Evolutionary conservation across 495 filamentous ascomycete species (phyloP), one percentile per base, ranked within the genome.

Genomic region (Lasiosphaeriaceae sp.): DNA sequence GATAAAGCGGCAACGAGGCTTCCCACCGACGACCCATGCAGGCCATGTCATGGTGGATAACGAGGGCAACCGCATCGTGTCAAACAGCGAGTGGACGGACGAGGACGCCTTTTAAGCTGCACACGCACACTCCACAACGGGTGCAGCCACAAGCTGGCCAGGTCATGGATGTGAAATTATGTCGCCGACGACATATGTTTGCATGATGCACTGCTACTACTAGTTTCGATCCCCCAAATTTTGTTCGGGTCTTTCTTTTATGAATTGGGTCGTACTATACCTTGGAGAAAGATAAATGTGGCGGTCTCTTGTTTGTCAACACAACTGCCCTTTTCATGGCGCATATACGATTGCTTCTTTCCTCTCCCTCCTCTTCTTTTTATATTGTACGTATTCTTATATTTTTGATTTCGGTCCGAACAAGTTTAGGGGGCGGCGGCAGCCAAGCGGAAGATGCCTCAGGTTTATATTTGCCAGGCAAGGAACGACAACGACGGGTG

Each of bases 1-100:
- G 16, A 9, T 56, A 9, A 78, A 77, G 65, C 70, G 74, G 46
- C 61, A 66, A n/a, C 67, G 75, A 17, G 77, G 75, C 1, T 35
- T 79, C 14, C 73, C 73, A 9, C 19, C 68, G 3, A 53, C 57
- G 2, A n/a, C 23, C 34, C 68, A 72, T 53, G 55, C 58, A 3
- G 66, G 68, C 20, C 69, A 73, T 57, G 66, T 53, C 24, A 67
- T 70, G 62, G 51, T 72, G 52, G 78, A 80, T 34, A 65, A 59
- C 26, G 73, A 81, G 24, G 77, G 77, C 26, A 78, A 80, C 58
- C 70, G 79, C 41, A 77, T 80, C 22, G 62, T 76, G 14, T 79
- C 76, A 17, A 77, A 76, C 11, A 80, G 78, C 58, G 80, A 83
- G 59, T 82, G 79, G 80, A 81, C 78, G 11, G 80, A 83, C 55